A percentile compares a stretch with the other conserved stretches of the same genome.
phyloP scores from a whole-genome alignment of 768 basidiomycete genomes.

The Suillus subalutaceus region DNA sequence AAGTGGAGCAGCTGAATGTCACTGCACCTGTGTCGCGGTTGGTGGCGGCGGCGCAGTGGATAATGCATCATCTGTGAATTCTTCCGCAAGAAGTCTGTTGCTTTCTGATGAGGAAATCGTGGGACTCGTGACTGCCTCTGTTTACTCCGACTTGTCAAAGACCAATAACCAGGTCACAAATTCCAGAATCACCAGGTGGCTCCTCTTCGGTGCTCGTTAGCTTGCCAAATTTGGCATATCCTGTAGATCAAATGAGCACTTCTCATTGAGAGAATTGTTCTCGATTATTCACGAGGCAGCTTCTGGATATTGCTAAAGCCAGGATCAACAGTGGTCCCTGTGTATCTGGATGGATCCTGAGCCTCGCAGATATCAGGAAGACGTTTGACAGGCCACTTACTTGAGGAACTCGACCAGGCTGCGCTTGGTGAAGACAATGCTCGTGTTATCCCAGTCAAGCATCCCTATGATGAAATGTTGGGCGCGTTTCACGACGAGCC shows the following conservation, averaged over 20 bases:
- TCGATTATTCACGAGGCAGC: constrained; percentile 59
- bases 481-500: constrained; percentile 2
- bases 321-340: constrained; percentile 75
- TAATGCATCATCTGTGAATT: constrained; percentile 60
- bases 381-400: constrained; percentile 39
- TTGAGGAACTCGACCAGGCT: constrained; percentile 77
- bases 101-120: constrained; percentile 10
- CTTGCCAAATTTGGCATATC: constrained; percentile 74
- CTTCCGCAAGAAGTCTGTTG: constrained; percentile 26
- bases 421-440: constrained; percentile 80
- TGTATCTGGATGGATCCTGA: constrained; percentile 52
- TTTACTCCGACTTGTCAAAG: constrained; percentile 13
- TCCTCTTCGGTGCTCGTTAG: constrained; percentile 31
- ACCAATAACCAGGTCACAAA: constrained; percentile 15
- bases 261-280: not conserved
- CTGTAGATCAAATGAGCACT: constrained; percentile 38
- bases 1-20: not conserved
- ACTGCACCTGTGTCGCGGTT: constrained; percentile 11
- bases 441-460: constrained; percentile 80
- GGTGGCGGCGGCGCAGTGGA: constrained; percentile 56
- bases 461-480: constrained; percentile 47
- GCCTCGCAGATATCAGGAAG: constrained; percentile 15
- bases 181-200: constrained; percentile 23
- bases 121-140: constrained; percentile 18
- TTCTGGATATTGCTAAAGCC: constrained; percentile 76